Evolutionary conservation across 192 early-diverging fungal species (phyloP), one percentile per base, ranked within the genome.

Genomic region (Coemansia asiatica): DNA sequence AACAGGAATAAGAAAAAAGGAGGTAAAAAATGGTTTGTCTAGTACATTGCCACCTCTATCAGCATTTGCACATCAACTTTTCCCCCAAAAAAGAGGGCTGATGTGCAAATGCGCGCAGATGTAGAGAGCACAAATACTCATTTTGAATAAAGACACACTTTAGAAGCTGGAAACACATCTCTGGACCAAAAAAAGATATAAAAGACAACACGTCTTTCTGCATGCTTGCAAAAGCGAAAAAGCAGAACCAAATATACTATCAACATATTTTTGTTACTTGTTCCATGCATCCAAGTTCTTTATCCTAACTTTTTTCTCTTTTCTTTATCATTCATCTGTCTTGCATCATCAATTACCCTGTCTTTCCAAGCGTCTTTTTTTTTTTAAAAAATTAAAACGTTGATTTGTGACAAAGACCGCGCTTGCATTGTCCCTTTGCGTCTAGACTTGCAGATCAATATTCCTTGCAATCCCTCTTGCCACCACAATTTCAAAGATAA

Each of bases 211-310:
- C 26, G 23, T 53, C 50, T 53, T 22, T n/a, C 50, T 22, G 40
- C 9, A 44, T 44, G 40, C 16, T 44, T 44, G 40, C 40, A 44
- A 44, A 6, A 44, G 40, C 16, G 13, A 18, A 44, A 44, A 6
- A 18, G 6, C 6, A 36, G 6, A 53, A 53, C 12, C 25, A 53
- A 5, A 22, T 2, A 6, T 56, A 29, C 28, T 56, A 56, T 0
- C 55, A 56, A 56, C 23, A 29, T 31, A 56, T 18, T 16, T n/a
- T 56, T 53, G 21, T 26, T 53, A 53, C 50, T 44, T 33, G 31
- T 8, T 33, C 15, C 10, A 49, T 49, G 47, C 47, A 49, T 12
- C 2, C 5, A 22, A 49, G 47, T 12, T 2, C 15, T 12, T 22
- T 49, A 8, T 49, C 18, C 47, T 22, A 33, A 33, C 31, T 33